Conservation (phyloP, 805 yeast genomes). For the Saturnispora galanensis region DNA sequence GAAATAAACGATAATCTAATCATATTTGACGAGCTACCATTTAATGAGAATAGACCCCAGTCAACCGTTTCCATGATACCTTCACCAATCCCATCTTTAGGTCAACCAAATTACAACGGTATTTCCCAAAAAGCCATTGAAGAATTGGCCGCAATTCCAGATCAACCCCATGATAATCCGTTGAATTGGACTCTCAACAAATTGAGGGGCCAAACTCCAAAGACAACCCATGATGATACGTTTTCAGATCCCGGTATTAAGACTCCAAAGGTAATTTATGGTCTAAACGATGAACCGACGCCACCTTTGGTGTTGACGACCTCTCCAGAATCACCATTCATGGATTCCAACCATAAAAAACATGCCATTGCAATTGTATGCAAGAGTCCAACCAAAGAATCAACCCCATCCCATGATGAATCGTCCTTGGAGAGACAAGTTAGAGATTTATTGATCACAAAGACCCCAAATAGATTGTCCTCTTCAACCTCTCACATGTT, state of each 20-base stretch:
- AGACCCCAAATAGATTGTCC: slow-evolving; percentile 12
- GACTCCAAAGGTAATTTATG: slow-evolving; percentile 15
- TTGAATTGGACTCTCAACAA: slow-evolving; percentile 63
- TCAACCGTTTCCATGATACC: slow-evolving; percentile 24
- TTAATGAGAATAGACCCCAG: slow-evolving; percentile 11
- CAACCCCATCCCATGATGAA: slow-evolving; percentile 13
- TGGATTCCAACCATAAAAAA: slow-evolving; percentile 10
- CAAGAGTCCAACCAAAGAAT: slow-evolving; percentile 9
- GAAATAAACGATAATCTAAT: background rate
- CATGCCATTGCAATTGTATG: slow-evolving; percentile 15
- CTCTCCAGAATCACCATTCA: slow-evolving; percentile 1
- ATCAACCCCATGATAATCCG: slow-evolving; percentile 65
- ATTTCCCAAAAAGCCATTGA: slow-evolving; percentile 51
- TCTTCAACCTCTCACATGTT: background rate
- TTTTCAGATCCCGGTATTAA: background rate
- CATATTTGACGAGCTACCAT: slow-evolving; percentile 21
- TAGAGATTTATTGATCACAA: slow-evolving; percentile 25
- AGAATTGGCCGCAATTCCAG: slow-evolving; percentile 78
- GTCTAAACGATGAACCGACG: slow-evolving; percentile 22
- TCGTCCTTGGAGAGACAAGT: slow-evolving; percentile 25
- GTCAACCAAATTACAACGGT: slow-evolving; percentile 35
- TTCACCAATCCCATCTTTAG: slow-evolving; percentile 24
- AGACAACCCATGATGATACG: slow-evolving; percentile 1
- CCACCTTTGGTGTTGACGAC: background rate
- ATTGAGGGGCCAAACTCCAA: slow-evolving; percentile 53